phyloP scores from a whole-genome alignment of 306 rosid genomes.

The Vigna reflexopilosa region DNA sequence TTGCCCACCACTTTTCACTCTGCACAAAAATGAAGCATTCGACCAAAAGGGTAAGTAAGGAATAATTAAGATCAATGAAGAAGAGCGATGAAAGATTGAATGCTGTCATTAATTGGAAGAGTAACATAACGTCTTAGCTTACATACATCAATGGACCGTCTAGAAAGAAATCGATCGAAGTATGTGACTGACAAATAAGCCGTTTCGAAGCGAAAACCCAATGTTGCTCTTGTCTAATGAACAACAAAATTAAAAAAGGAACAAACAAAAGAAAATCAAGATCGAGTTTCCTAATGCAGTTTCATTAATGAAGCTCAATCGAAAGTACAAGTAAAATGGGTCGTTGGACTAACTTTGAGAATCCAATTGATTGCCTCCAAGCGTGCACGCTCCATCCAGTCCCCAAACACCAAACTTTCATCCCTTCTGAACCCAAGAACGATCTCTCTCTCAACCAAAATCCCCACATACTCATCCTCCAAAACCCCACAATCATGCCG shows the following conservation, averaged over 20 bases:
- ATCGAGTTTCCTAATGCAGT: conserved; percentile 13
- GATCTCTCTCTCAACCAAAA: conserved; percentile 64
- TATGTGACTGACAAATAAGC: conserved; percentile 81
- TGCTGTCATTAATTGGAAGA: neutral
- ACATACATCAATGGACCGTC: conserved; percentile 68
- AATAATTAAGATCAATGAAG: conserved; percentile 9
- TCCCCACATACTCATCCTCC: conserved; percentile 56
- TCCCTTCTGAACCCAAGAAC: conserved; percentile 53
- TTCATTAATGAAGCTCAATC: conserved; percentile 39
- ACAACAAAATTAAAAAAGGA: conserved; percentile 17
- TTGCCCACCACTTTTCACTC: conserved; percentile 72
- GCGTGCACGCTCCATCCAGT: conserved; percentile 61
- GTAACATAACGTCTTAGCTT: conserved; percentile 41
- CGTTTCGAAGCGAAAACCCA: conserved; percentile 77
- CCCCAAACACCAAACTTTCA: conserved; percentile 47
- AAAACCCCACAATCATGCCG: conserved; percentile 35
- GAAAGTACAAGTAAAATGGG: conserved; percentile 36
- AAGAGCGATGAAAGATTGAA: conserved; percentile 2
- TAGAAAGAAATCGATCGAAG: conserved; percentile 80
- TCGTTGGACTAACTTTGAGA: conserved; percentile 64
- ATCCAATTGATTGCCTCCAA: conserved; percentile 75
- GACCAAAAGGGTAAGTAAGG: conserved; percentile 31
- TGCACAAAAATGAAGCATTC: conserved; percentile 46
- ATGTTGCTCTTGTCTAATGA: conserved; percentile 64
- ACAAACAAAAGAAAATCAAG: neutral